Base-by-base conservation (phyloP, 2,329 filamentous ascomycete species). In the Calonectria naviculata region DNA sequence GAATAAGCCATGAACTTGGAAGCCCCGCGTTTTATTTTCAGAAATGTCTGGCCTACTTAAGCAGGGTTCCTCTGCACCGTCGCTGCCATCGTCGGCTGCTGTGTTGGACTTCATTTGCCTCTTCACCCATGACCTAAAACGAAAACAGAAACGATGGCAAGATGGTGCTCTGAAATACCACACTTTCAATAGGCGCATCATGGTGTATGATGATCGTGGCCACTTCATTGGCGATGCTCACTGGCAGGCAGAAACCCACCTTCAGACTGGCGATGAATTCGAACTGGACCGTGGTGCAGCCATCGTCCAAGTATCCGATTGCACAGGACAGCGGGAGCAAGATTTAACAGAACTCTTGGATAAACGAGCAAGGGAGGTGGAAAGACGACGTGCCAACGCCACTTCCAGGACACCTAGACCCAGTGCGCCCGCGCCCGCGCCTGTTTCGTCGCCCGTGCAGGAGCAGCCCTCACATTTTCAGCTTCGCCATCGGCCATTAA, bases 131-230 rank as follows among this genome's bases (percentile, higher is more conserved):
- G 95, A 98, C 80, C 82, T 97, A 47, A 91, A 92, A 63, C 91
- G 94, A 67, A 98, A 98, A 84, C 92, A 94, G 76, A 98, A 98
- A 81, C 88, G 94, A 71, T 98, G 95, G 95, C 94, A 97, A 79
- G 95, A 98, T 92, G 95, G 96, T 41, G 91, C 91, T 63, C 89
- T 98, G 72, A 93, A 93, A 74, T 97, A 93, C 74, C 95, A 98
- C 80, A 93, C 93, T 0, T 98, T 97, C 89, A 98, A 98, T 85
- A 94, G 92, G 80, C 91, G 94, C 5, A 87, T 97, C 71, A 97
- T 98, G 94, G 94, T 97, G 8, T 96, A 97, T 78, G 95, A 98
- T 81, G 91, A 94, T 56, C 86, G 90, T 3, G 91, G 93, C 0
- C 94, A 95, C 80, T 94, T 93, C 74, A 89, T 98, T 31, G 95